Evolutionary conservation across 495 filamentous ascomycete genomes (phyloP).

Genomic region (Penicillium herquei): DNA sequence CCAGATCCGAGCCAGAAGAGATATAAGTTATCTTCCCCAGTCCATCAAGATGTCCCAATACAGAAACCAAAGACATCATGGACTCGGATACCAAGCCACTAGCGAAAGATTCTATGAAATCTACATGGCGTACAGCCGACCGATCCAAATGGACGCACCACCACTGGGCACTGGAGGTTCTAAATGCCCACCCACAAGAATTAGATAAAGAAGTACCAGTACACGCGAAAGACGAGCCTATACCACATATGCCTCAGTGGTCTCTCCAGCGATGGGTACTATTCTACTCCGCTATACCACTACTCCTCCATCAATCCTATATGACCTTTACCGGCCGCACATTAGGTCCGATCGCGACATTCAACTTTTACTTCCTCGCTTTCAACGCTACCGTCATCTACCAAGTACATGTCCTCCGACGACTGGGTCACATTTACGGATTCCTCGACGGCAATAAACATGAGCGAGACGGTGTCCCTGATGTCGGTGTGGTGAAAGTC

Average conservation of each 20-base stretch:
- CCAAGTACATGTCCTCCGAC: conserved; percentile 31
- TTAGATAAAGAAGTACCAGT: conserved; percentile 36
- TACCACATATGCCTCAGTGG: conserved; percentile 40
- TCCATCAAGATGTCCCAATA: neutral
- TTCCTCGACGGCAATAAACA: conserved; percentile 34
- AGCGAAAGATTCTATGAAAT: conserved; percentile 45
- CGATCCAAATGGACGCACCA: conserved; percentile 34
- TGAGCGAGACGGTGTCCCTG: conserved; percentile 31
- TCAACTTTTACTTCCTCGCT: conserved; percentile 38
- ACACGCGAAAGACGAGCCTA: conserved; percentile 35
- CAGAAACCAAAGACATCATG: conserved; percentile 13
- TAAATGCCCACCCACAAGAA: conserved; percentile 35
- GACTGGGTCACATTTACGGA: conserved; percentile 28
- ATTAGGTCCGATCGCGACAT: conserved; percentile 30
- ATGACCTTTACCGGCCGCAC: conserved; percentile 27
- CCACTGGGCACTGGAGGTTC: conserved; percentile 34
- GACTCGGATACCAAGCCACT: conserved; percentile 19
- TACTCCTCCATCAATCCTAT: conserved; percentile 37
- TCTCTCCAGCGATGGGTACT: conserved; percentile 39
- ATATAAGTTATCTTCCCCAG: conserved; percentile 18
- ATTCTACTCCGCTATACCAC: conserved; percentile 36
- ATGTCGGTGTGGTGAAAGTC: conserved; percentile 29
- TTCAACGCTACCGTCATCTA: conserved; percentile 38
- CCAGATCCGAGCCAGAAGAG: neutral
- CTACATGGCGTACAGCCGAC: conserved; percentile 38